These are phyloP conservation scores for Tephrocybe sp. DNA, from an alignment of 768 basidiomycete species.

Conservation along the genomic window DNA sequence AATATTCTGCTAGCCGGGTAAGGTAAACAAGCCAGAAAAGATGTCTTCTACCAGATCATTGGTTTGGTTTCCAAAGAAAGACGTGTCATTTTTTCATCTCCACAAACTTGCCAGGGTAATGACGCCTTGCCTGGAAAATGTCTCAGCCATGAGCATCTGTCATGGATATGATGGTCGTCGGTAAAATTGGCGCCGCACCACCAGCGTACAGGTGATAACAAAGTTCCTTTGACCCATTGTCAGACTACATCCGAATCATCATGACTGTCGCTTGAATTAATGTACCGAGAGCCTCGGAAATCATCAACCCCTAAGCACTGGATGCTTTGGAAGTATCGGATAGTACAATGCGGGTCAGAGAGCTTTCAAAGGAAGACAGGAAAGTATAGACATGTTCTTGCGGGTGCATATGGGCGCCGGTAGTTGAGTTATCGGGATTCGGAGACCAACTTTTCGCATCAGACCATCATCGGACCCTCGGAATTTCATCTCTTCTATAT, in stretches of 20 bases:
- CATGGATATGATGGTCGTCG: slow-evolving; percentile 5
- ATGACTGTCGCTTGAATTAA: no score
- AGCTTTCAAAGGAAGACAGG: background rate
- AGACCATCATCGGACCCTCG: background rate
- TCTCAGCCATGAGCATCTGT: slow-evolving; percentile 1
- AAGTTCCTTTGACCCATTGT: background rate
- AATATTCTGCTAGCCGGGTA: no score
- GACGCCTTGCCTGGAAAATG: background rate
- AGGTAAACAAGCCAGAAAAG: no score
- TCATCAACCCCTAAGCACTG: no score
- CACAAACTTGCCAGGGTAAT: no score
- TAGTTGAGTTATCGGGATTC: background rate
- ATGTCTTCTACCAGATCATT: no score
- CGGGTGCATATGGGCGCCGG: background rate
- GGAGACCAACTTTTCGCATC: background rate
- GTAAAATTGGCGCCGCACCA: no score
- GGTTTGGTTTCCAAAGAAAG: no score
- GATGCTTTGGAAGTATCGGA: no score
- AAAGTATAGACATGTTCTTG: background rate
- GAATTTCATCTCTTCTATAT: slow-evolving; percentile 1
- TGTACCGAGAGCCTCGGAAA: no score
- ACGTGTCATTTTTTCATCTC: no score
- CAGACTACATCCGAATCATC: background rate
- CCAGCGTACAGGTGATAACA: background rate
- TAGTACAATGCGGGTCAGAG: no score